Conservation (phyloP, 164 flowering plant species). For the Nymphaea thermarum region DNA sequence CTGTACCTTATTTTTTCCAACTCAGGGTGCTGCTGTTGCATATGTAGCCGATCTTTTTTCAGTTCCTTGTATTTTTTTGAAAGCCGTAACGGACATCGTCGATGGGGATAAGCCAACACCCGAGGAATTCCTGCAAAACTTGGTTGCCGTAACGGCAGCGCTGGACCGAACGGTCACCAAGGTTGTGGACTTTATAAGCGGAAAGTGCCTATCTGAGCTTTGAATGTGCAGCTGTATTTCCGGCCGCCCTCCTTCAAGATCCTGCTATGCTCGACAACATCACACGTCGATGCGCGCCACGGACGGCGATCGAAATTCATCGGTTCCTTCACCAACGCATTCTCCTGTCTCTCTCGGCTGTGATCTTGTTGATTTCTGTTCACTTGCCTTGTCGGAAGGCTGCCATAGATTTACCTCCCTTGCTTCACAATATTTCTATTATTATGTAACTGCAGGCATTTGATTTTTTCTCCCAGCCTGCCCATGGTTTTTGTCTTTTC, state of each 20-base stretch:
- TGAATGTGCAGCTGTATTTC: slow-evolving; percentile 15
- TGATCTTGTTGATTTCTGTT: not conserved
- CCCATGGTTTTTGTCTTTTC: no score
- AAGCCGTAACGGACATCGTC: slow-evolving; percentile 85
- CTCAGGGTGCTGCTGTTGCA: slow-evolving; percentile 90
- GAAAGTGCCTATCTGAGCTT: slow-evolving; percentile 60
- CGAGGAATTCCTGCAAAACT: slow-evolving; percentile 78
- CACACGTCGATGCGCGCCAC: not conserved
- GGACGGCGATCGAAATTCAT: not conserved
- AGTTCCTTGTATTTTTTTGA: slow-evolving; percentile 68
- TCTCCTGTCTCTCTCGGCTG: not conserved
- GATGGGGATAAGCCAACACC: slow-evolving; percentile 90
- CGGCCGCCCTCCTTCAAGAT: no score
- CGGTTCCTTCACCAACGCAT: not conserved
- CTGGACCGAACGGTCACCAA: slow-evolving; percentile 48
- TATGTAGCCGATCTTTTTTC: slow-evolving; percentile 74
- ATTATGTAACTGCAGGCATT: no score
- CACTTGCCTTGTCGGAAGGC: no score
- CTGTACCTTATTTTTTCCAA: not conserved
- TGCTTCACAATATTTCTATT: no score
- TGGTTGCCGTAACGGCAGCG: slow-evolving; percentile 66
- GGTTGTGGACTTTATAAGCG: slow-evolving; percentile 62
- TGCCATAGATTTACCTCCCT: no score
- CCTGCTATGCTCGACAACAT: not conserved
- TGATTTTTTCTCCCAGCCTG: no score